Evolutionary conservation across 345 rosid genomes (phyloP), one percentile per base, ranked within the genome.

Genomic region (Eucalyptus erythrocorys): DNA sequence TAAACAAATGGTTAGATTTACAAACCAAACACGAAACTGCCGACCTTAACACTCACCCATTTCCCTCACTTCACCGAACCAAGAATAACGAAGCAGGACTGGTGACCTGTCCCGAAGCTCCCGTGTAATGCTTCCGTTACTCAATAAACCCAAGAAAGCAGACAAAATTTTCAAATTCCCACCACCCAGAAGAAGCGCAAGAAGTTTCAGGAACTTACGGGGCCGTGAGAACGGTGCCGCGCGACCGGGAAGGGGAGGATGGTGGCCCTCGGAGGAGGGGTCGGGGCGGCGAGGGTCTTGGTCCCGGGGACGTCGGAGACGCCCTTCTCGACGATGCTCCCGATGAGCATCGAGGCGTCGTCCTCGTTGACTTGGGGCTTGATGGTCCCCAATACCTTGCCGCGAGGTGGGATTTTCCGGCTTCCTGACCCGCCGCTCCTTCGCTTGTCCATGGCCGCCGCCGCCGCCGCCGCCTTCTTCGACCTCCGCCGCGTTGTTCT

Each of bases 141-240:
- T 12, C 82, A n/a, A 86, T 10, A 57, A n/a, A 87, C 13, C 68
- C 42, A 68, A 30, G 21, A 53, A 15, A 50, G 14, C 66, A 40
- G 19, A 15, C 10, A 85, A 22, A 22, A 32, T 37, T n/a, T 13
- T 87, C n/a, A 32, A 27, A 12, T 68, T 48, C 16, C 16, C n/a
- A 40, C 45, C 50, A 30, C 76, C 26, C 42, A 81, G 85, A 86
- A 50, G 55, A 30, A 68, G 40, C 32, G 66, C 26, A 80, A 11
- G 55, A 6, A 55, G 30, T 24, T 55, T 87, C 30, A 9, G 49
- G 76, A 68, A 57, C 97, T 94, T 90, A 97, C 99, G 24, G 97
- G 98, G 71, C 97, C 99, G 66, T 95, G 95, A 81, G 99, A 95
- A 53, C 99, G 97, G 94, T 96, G 99, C 86, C 99, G 98, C 89